Conservation (phyloP, 2,329 filamentous ascomycete species). For the Lecanicillium sp. region DNA sequence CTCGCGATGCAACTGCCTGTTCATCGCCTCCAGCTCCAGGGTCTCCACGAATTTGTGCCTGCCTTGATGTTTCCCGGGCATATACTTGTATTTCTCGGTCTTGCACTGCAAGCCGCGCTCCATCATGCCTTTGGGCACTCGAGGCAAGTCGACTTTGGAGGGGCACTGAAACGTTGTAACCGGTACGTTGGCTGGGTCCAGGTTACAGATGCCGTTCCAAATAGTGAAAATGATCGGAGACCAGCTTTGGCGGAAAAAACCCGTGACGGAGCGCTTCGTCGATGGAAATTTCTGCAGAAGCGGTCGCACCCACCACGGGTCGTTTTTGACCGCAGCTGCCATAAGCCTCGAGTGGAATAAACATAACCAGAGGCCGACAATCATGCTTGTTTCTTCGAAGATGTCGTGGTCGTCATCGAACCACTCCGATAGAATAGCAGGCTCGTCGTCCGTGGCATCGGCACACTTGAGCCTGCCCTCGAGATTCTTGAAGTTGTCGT, state of each 20-base stretch:
- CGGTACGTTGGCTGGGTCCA: not conserved
- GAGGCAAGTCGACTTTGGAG: not conserved
- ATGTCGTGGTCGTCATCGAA: not conserved
- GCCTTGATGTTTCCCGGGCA: not conserved
- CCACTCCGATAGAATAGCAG: not conserved
- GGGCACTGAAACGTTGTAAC: not conserved
- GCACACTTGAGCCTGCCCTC: not conserved
- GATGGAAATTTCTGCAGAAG: not conserved
- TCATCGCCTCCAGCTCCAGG: no score
- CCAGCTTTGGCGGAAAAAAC: not conserved
- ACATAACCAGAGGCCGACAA: no score
- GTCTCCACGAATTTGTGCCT: no score
- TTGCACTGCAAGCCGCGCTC: not conserved
- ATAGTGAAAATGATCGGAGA: not conserved
- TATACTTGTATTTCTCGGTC: not conserved
- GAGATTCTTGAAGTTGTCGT: not conserved
- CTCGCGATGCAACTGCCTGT: not conserved
- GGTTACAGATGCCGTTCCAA: not conserved
- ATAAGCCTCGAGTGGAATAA: no score
- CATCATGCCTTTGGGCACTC: not conserved
- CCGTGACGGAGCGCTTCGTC: not conserved
- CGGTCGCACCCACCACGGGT: not conserved
- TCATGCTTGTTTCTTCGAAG: not conserved
- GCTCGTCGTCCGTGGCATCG: not conserved
- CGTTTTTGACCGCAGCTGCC: no score